Evolutionary conservation across 1,284 basidiomycete genomes (phyloP).

Genomic region (Cutaneotrichosporon spelunceum): DNA sequence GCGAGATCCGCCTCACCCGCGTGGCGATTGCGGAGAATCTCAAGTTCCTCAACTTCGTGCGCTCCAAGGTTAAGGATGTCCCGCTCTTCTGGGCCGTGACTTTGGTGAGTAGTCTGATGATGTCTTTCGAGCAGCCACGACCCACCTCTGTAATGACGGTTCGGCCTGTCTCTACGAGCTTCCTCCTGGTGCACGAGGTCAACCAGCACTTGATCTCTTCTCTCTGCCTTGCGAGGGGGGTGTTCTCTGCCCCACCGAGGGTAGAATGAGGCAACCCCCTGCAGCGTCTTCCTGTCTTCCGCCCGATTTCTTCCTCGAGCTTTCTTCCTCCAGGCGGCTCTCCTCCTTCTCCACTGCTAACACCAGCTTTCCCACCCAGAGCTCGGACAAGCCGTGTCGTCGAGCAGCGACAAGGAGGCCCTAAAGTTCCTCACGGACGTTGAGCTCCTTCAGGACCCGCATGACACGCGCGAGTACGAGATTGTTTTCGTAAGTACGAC

Average conservation of each 20-base stretch:
- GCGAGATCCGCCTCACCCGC: conserved; percentile 31
- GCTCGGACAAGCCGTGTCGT: conserved; percentile 28
- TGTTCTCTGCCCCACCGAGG: too few species aligned
- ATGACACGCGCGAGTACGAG: conserved; percentile 48
- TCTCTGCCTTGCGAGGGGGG: too few species aligned
- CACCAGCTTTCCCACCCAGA: conserved; percentile 31
- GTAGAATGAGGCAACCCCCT: neutral
- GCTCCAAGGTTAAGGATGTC: conserved; percentile 37
- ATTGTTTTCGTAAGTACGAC: conserved; percentile 44
- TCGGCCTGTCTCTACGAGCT: too few species aligned
- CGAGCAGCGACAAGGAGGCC: conserved; percentile 43
- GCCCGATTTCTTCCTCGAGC: neutral
- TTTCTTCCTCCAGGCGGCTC: too few species aligned
- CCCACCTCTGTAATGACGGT: too few species aligned
- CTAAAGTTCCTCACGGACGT: conserved; percentile 44
- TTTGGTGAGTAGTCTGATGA: conserved; percentile 31
- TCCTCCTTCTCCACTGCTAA: neutral
- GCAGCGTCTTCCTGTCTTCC: neutral
- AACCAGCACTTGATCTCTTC: too few species aligned
- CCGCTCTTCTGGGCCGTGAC: conserved; percentile 42
- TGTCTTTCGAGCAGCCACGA: neutral
- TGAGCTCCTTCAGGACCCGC: conserved; percentile 44
- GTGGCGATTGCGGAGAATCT: conserved; percentile 31
- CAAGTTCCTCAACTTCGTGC: conserved; percentile 30
- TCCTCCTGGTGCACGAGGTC: too few species aligned